Evolutionary conservation across 768 basidiomycete genomes (phyloP), one percentile per base, ranked within the genome.

Genomic region (Boletus patriciae): DNA sequence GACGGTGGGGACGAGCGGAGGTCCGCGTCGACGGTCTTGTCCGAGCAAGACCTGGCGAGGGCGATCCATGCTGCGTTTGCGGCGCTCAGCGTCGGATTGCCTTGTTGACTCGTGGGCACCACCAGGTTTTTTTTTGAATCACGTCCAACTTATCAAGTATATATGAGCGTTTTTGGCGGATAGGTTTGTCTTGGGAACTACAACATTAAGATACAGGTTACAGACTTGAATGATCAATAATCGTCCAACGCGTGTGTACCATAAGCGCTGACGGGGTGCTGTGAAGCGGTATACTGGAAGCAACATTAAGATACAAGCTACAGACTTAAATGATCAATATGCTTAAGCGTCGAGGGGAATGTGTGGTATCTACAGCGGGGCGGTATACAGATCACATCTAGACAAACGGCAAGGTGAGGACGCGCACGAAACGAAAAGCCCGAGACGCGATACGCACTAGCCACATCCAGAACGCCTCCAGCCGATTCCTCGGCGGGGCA

Each of bases 401-500:
- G 4, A 5, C 2, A 21, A 25, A 54, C 25, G 23, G 21, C 12
- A 21, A 10, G 9, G 52, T 54, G 18, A 54, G 53, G 13, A 54
- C 13, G 21, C 3, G 31, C 23, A 13, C 9, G 36, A 4, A 18
- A 38, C 21, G 9, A 2, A 2, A 3, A 31, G 11, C 3, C 19
- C n/a, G n/a, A n/a, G 12, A 38, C 19, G 19, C 4, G 18, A 18
- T 2, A 38, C 68, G 59, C 38, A 67, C 68, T 8, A 69, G 36
- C 70, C 65, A 66, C 55, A 54, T 50, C 68, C 68, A 69, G 15
- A 71, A 52, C 16, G 67, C 65, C 33, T 69, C 62, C 4, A 62
- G 0, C 45, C 27, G 45, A 47, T 69, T 71, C 55, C 37, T 71
- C 16, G 68, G 68, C 0, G 45, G 53, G 2, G 66, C 68, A 4